phyloP scores from a whole-genome alignment of 2,329 filamentous ascomycete genomes.

The Apiospora marii region DNA sequence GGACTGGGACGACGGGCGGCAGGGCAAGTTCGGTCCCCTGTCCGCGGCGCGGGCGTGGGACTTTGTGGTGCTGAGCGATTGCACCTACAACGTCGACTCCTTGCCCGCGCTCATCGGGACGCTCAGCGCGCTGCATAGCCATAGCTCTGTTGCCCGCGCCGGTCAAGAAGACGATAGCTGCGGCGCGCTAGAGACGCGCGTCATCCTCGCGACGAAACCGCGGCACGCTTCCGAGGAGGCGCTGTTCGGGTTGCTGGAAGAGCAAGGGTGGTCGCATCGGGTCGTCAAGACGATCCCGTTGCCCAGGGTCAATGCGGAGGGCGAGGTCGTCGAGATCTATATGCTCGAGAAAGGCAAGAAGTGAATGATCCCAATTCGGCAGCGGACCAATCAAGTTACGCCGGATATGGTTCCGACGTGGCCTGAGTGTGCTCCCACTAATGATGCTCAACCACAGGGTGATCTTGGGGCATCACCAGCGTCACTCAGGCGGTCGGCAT shows the following conservation, averaged over 20 bases:
- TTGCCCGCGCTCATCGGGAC: slow-evolving; percentile 62
- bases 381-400: too few species aligned
- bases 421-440: too few species aligned
- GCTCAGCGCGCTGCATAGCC: slow-evolving; percentile 55
- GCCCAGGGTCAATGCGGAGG: slow-evolving; percentile 53
- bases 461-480: too few species aligned
- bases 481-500: too few species aligned
- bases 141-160: slow-evolving; percentile 37
- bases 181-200: slow-evolving; percentile 43
- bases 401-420: too few species aligned
- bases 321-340: slow-evolving; percentile 60
- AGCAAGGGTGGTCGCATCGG: slow-evolving; percentile 52
- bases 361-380: too few species aligned
- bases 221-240: slow-evolving; percentile 61
- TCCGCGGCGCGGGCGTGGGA: slow-evolving; percentile 56
- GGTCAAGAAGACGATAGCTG: not conserved
- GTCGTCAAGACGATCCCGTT: slow-evolving; percentile 53
- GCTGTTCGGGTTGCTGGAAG: slow-evolving; percentile 56
- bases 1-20: slow-evolving; percentile 62
- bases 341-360: slow-evolving; percentile 49
- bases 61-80: slow-evolving; percentile 64
- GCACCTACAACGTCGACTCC: slow-evolving; percentile 67
- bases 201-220: slow-evolving; percentile 64
- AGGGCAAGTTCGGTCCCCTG: slow-evolving; percentile 52
- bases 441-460: too few species aligned